A percentile compares a stretch with the other conserved stretches of the same genome.
Conservation (phyloP, 2,329 filamentous ascomycete genomes). For the Aspergillus texensis region DNA sequence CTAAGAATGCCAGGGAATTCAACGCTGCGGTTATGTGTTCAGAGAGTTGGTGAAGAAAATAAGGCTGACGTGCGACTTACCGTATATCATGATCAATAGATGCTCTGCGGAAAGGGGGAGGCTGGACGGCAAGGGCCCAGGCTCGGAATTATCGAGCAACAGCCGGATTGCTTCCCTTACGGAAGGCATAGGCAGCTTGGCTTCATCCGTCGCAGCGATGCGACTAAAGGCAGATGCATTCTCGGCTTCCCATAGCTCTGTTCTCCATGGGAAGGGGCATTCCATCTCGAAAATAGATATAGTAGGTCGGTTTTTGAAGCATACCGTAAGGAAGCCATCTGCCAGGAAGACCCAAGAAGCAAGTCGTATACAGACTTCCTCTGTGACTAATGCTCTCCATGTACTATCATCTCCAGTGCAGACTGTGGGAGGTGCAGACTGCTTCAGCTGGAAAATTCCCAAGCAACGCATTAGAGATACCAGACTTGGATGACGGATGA, state of each 20-base stretch:
- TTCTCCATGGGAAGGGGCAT: constrained; percentile 34
- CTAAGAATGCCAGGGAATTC: constrained; percentile 34
- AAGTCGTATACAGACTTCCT: constrained; percentile 34
- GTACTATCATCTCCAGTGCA: constrained; percentile 19
- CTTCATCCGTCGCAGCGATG: constrained; percentile 16
- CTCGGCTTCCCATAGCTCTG: constrained; percentile 34
- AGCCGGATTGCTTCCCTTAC: constrained; percentile 27
- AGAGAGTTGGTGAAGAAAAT: neutral
- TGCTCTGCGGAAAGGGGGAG: constrained; percentile 32
- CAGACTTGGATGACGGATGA: constrained; percentile 34
- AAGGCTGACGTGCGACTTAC: constrained; percentile 4
- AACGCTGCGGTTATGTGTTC: constrained; percentile 20
- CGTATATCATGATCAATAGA: constrained; percentile 35
- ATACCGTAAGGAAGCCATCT: constrained; percentile 36
- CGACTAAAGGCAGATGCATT: constrained; percentile 27
- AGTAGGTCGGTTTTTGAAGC: constrained; percentile 35
- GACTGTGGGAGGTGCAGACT: constrained; percentile 13
- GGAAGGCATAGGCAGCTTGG: constrained; percentile 23
- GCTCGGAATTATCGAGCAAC: constrained; percentile 25
- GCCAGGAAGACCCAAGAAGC: constrained; percentile 37
- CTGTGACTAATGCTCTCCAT: constrained; percentile 28
- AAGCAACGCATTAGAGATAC: constrained; percentile 33
- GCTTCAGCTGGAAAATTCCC: constrained; percentile 30
- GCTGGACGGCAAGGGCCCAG: constrained; percentile 23
- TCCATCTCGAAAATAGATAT: constrained; percentile 35